Evolutionary conservation across 768 basidiomycete genomes (phyloP), one percentile per base, ranked within the genome.

Genomic region (Mycena belliarum): DNA sequence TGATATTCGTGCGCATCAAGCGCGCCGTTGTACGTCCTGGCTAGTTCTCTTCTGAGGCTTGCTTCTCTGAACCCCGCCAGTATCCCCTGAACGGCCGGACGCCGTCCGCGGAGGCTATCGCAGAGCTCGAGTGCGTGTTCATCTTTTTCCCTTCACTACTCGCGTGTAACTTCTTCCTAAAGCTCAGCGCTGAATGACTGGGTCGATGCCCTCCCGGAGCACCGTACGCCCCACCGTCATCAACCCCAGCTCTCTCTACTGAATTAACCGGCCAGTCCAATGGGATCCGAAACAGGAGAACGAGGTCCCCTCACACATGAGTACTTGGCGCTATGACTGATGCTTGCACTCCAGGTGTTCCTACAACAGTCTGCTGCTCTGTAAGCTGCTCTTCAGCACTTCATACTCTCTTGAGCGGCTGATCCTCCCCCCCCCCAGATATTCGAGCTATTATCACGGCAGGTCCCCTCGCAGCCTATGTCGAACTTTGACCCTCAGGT

Each of bases 311-410:
- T n/a, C n/a, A n/a, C n/a, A n/a, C n/a, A n/a, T n/a, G n/a, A n/a
- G n/a, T n/a, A n/a, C n/a, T n/a, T n/a, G n/a, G n/a, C n/a, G n/a
- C n/a, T n/a, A n/a, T n/a, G n/a, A n/a, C n/a, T n/a, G n/a, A n/a
- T n/a, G n/a, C 2, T 12, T 20, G 26, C 1, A 11, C 10, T 7
- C n/a, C 28, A 63, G 61, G 24, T 55, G 14, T 59, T 59, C 44
- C 52, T 62, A 8, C 49, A 58, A 40, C 61, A 63, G 33, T 63
- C 61, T 10, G 57, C 61, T n/a, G 44, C 57, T 2, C 25, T 63
- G 51, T 62, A 46, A 2, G 52, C 33, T 2, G 15, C 12, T n/a
- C n/a, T n/a, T n/a, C n/a, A n/a, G n/a, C n/a, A n/a, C n/a, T n/a
- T n/a, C n/a, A n/a, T 12, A 18, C 4, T 38, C 20, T 38, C 12